phyloP scores from a whole-genome alignment of 2,329 filamentous ascomycete species.

The Fusarium vanettenii region DNA sequence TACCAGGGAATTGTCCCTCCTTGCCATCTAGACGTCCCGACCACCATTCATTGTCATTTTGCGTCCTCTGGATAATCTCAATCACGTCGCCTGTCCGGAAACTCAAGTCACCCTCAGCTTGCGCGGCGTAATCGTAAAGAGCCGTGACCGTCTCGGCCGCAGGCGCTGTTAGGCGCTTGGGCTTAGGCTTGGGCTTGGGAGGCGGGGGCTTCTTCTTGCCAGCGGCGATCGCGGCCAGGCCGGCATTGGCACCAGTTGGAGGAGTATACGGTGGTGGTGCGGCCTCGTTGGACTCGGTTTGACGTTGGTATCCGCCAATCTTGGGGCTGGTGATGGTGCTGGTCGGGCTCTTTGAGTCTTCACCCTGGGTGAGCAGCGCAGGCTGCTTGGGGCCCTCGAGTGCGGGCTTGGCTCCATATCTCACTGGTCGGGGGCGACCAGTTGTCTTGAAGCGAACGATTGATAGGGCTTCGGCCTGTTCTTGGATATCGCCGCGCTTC shows the following conservation, averaged over 20 bases:
- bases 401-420: slow-evolving; percentile 68
- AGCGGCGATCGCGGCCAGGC: slow-evolving; percentile 61
- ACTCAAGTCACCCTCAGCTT: slow-evolving; percentile 92
- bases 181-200: slow-evolving; percentile 77
- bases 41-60: slow-evolving; percentile 98
- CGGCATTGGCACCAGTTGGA: slow-evolving; percentile 52
- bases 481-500: slow-evolving; percentile 90
- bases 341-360: slow-evolving; percentile 44
- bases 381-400: slow-evolving; percentile 61
- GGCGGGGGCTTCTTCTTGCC: slow-evolving; percentile 77
- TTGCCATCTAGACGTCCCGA: slow-evolving; percentile 82
- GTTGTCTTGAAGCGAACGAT: slow-evolving; percentile 95
- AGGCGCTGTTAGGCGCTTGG: slow-evolving; percentile 74
- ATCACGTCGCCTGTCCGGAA: slow-evolving; percentile 91
- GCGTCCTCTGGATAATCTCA: slow-evolving; percentile 85
- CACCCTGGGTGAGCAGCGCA: slow-evolving; percentile 64
- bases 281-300: slow-evolving; percentile 56
- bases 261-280: slow-evolving; percentile 79
- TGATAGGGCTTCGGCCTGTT: slow-evolving; percentile 82
- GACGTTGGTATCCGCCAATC: slow-evolving; percentile 49
- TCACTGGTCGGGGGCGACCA: slow-evolving; percentile 72
- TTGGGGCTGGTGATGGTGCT: slow-evolving; percentile 42
- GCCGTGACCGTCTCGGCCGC: slow-evolving; percentile 85
- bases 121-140: slow-evolving; percentile 95
- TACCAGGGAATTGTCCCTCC: slow-evolving; percentile 95